These are phyloP conservation scores for Zasmidium angulare DNA, from an alignment of 2,329 filamentous ascomycete genomes.

Conservation along the genomic window DNA sequence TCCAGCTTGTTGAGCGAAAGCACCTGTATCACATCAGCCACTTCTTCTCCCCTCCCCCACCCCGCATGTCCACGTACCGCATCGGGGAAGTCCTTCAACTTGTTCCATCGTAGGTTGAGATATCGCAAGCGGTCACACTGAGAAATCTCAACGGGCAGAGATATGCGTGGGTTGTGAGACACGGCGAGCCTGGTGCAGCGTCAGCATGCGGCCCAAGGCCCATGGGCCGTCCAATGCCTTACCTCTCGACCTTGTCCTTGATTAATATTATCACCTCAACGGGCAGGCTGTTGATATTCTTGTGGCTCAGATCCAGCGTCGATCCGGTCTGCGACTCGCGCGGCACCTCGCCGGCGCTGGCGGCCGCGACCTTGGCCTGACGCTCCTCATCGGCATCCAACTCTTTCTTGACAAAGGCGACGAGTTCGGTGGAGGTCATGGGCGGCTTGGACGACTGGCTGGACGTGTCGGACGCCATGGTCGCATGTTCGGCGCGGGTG, in stretches of 20 bases:
- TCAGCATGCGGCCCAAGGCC: slow-evolving; percentile 22
- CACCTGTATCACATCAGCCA: slow-evolving; percentile 55
- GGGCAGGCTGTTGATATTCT: slow-evolving; percentile 68
- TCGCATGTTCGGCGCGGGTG: slow-evolving; percentile 23
- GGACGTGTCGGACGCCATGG: slow-evolving; percentile 30
- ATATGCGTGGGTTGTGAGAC: slow-evolving; percentile 73
- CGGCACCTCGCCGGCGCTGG: slow-evolving; percentile 25
- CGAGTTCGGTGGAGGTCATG: slow-evolving; percentile 29
- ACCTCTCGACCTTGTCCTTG: slow-evolving; percentile 72
- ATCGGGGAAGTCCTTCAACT: slow-evolving; percentile 66
- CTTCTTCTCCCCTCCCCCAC: not conserved
- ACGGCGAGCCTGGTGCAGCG: slow-evolving; percentile 63
- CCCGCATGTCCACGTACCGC: slow-evolving; percentile 52
- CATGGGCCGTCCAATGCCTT: slow-evolving; percentile 3
- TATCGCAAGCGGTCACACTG: slow-evolving; percentile 78
- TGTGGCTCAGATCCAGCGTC: slow-evolving; percentile 75
- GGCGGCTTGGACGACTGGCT: slow-evolving; percentile 20
- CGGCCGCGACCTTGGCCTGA: slow-evolving; percentile 30
- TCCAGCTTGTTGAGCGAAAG: slow-evolving; percentile 84
- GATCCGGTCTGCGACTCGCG: slow-evolving; percentile 57
- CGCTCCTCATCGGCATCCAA: slow-evolving; percentile 34
- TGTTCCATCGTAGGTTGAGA: slow-evolving; percentile 76
- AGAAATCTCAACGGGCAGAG: slow-evolving; percentile 69
- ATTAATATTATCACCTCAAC: slow-evolving; percentile 75
- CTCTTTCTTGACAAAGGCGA: slow-evolving; percentile 33